Evolutionary conservation across 768 basidiomycete genomes (phyloP).

Genomic region (Podaxis sp.): DNA sequence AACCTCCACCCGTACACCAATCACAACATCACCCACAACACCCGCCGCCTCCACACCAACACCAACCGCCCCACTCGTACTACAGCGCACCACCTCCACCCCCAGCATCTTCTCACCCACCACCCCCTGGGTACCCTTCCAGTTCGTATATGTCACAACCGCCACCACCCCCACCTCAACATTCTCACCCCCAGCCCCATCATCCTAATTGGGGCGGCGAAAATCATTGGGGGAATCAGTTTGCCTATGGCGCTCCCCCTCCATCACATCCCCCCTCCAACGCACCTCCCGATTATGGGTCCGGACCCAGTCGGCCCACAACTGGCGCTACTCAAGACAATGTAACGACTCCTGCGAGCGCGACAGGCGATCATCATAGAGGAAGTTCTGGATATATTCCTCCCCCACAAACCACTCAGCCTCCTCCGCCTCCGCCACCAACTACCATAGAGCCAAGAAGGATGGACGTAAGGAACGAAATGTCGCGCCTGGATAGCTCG

Average conservation of each 20-base stretch:
- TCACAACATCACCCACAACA: conserved; percentile 24
- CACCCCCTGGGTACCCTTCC: conserved; percentile 6
- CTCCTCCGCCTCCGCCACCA: background rate
- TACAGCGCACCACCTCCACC: conserved; percentile 18
- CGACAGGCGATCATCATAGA: conserved; percentile 3
- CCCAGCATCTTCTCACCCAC: conserved; percentile 15
- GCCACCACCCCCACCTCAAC: conserved; percentile 1
- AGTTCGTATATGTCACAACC: conserved; percentile 12
- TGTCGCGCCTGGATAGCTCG: background rate
- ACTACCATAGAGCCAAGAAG: conserved; percentile 10
- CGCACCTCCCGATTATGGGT: conserved; percentile 1
- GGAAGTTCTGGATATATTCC: conserved; percentile 10
- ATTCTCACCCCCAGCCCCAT: conserved; percentile 1
- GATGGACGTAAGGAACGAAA: conserved; percentile 7
- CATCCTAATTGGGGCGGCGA: conserved; percentile 12
- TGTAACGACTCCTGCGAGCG: background rate
- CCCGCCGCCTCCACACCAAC: conserved; percentile 10
- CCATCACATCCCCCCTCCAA: conserved; percentile 6
- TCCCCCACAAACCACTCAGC: conserved; percentile 3
- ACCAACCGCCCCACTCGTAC: conserved; percentile 16
- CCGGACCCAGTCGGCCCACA: conserved; percentile 8
- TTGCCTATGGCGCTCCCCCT: conserved; percentile 9
- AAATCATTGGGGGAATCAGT: conserved; percentile 9
- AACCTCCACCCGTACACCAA: conserved; percentile 16
- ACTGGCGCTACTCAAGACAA: conserved; percentile 8